These are phyloP conservation scores for Cephaloascus fragrans DNA, from an alignment of 805 yeast genomes.

Conservation along the genomic window DNA sequence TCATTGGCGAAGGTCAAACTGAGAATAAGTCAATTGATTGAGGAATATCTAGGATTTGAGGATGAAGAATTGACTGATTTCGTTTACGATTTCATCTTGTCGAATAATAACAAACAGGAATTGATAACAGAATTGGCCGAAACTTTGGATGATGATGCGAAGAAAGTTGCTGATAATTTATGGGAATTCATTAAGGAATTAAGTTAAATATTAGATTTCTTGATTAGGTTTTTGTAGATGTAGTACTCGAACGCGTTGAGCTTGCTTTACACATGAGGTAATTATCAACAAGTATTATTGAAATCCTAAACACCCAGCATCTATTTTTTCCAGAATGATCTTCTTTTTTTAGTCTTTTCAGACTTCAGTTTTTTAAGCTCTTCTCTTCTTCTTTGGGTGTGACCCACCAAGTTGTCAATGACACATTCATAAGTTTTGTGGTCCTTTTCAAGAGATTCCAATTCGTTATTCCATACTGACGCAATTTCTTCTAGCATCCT, in stretches of 20 bases:
- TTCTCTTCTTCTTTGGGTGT: slow-evolving; percentile 71
- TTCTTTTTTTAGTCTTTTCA: slow-evolving; percentile 6
- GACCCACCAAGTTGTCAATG: slow-evolving; percentile 83
- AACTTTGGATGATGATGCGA: slow-evolving; percentile 40
- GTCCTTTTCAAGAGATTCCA: slow-evolving; percentile 44
- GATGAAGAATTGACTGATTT: slow-evolving; percentile 41
- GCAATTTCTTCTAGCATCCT: slow-evolving; percentile 28
- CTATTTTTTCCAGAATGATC: slow-evolving; percentile 1
- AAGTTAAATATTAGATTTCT: too few species aligned
- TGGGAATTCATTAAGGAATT: slow-evolving; percentile 14
- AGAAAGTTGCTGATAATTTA: slow-evolving; percentile 27
- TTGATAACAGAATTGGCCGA: slow-evolving; percentile 38
- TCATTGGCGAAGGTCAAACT: slow-evolving; percentile 14
- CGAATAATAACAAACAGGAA: slow-evolving; percentile 18
- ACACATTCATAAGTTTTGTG: slow-evolving; percentile 76
- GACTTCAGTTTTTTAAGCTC: slow-evolving; percentile 22
- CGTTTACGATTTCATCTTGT: slow-evolving; percentile 26
- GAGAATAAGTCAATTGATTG: slow-evolving; percentile 32
- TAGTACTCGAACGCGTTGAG: too few species aligned
- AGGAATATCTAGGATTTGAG: slow-evolving; percentile 41
- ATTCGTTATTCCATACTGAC: slow-evolving; percentile 42
- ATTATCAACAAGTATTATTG: too few species aligned
- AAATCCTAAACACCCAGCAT: too few species aligned
- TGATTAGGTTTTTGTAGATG: neutral
- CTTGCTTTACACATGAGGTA: too few species aligned